Evolutionary conservation across 257 asterid species (phyloP), one percentile per base, ranked within the genome.

Genomic region (Scutellaria baicalensis): DNA sequence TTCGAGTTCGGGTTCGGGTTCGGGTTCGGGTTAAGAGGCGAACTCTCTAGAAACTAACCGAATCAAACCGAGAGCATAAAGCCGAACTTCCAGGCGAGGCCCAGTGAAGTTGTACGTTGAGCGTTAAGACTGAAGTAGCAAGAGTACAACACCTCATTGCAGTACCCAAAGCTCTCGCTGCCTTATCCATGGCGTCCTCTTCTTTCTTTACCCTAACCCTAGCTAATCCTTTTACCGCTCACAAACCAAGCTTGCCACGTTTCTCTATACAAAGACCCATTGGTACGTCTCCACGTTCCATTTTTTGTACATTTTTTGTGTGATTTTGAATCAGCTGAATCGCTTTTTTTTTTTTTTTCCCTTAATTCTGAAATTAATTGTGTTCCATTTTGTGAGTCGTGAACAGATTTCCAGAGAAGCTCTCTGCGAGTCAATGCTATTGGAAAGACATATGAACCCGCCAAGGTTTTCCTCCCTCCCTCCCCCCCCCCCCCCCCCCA

Each of bases 391-490:
- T 16, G 27, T 77, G 51, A 63, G 59, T 5, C 63, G 3, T 56
- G 59, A 6, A 21, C 84, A 86, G 96, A 85, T 77, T 42, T 74
- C 23, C 66, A 58, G 73, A 80, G 81, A 68, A 82, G 74, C 43
- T 70, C 80, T 62, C 76, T 90, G 72, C 85, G 88, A 83, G 79
- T 93, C 55, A 84, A 69, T 72, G 96, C 97, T 59, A 69, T 90
- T 78, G 79, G 85, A 36, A 86, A 69, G 66, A 85, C 75, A 65
- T 88, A 80, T 65, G 98, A 93, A 52, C 96, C 98, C 71, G 18
- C 93, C 31, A 90, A 90, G 96, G 98, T 91, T 48, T 59, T 35
- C 8, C 64, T 40, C 64, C 63, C 36, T 23, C 42, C 63, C 33
- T 10, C 40, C 6, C 23, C 50, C 2, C 21, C 43, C 6, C 8